Evolutionary conservation across 2,329 filamentous ascomycete species (phyloP), one percentile per base, ranked within the genome.

Genomic region (Colletotrichum somersetense): DNA sequence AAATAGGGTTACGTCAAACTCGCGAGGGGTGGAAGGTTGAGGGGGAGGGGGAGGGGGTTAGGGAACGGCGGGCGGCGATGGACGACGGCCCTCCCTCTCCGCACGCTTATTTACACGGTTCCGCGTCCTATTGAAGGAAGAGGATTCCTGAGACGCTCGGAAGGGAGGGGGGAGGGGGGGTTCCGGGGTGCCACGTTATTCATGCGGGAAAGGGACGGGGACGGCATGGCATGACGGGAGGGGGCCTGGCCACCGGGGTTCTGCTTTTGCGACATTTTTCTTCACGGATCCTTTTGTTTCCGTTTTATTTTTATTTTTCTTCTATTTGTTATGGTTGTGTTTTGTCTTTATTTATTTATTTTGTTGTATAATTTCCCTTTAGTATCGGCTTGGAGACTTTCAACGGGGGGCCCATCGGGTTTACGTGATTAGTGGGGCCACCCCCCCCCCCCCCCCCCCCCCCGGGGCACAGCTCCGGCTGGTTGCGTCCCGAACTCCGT

Each of bases 1-100:
- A 14, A 53, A 62, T n/a, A 62, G 46, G 46, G 48, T 53, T 30
- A 52, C 53, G 61, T 48, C 35, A 53, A 62, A 14, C 46, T 33
- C 20, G 42, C 16, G 30, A 23, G 20, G n/a, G n/a, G n/a, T n/a
- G n/a, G n/a, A n/a, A n/a, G n/a, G n/a, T n/a, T n/a, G n/a, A n/a
- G n/a, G n/a, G 30, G 26, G 5, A 10, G 18, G 18, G 23, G 20
- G 12, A 30, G 20, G 44, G 33, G 6, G 42, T 7, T 38, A 8
- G 40, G 20, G 30, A 33, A 46, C 26, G 57, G 40, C 23, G 57
- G 57, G 16, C 12, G 23, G 20, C 57, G 16, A 42, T n/a, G 40
- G 42, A 20, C 42, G 42, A 20, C 10, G 42, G 5, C 18, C 18
- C 42, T 6, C 42, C 18, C 42, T 10, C 8, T 35, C 7, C 11